Evolutionary conservation across 306 rosid species (phyloP).

Genomic region (Cicer yamashitae): DNA sequence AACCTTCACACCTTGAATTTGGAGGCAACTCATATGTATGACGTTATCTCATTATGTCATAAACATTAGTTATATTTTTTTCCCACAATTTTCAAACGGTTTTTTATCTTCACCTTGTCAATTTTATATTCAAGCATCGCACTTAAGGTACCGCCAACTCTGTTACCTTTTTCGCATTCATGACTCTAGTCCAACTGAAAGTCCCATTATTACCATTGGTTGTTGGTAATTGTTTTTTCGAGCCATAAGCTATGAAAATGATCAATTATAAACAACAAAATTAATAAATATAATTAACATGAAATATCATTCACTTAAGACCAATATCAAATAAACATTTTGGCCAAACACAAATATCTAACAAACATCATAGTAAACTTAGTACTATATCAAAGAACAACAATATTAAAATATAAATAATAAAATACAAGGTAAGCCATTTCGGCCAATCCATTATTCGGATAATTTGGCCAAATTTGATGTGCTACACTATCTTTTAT

Average conservation of each 20-base stretch:
- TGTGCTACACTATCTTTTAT: too few relatives aligned
- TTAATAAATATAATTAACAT: too few relatives aligned
- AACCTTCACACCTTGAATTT: not conserved
- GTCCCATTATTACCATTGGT: too few relatives aligned
- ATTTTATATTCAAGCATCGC: not conserved
- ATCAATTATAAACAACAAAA: too few relatives aligned
- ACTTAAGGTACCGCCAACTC: not conserved
- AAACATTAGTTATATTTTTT: too few relatives aligned
- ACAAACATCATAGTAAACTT: not conserved
- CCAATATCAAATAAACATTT: not conserved
- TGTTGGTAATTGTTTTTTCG: too few relatives aligned
- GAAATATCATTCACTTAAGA: not conserved
- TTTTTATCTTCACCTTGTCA: too few relatives aligned
- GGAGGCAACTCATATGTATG: too few relatives aligned
- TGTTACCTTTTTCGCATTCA: not conserved
- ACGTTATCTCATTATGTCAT: too few relatives aligned
- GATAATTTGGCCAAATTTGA: too few relatives aligned
- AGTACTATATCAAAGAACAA: not conserved
- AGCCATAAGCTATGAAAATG: too few relatives aligned
- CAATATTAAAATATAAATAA: not conserved
- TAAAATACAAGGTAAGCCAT: not conserved
- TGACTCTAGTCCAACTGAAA: not conserved
- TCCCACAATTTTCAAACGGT: not conserved
- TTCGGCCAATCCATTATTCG: not conserved
- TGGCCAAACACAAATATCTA: not conserved